Conservation (phyloP, 768 basidiomycete genomes). For the Pisolithus tinctorius region DNA sequence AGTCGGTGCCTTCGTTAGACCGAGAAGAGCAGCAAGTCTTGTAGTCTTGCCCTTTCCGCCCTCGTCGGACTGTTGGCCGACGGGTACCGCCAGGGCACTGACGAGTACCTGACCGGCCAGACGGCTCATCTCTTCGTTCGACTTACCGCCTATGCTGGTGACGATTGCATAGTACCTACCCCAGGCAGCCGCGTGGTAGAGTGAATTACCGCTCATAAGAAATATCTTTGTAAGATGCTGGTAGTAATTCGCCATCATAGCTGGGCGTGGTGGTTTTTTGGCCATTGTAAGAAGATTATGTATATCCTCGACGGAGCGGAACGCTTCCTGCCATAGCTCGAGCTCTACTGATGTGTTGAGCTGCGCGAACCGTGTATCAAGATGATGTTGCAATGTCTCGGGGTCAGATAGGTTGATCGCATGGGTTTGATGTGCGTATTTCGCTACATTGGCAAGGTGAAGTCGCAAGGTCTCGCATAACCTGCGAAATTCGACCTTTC, state of each 20-base stretch:
- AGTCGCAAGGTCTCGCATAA: constrained; percentile 94
- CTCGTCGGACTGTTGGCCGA: constrained; percentile 51
- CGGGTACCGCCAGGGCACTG: constrained; percentile 88
- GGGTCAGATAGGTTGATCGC: constrained; percentile 94
- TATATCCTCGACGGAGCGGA: constrained; percentile 96
- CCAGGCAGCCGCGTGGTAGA: constrained; percentile 98
- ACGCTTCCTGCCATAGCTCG: constrained; percentile 98
- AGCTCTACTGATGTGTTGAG: constrained; percentile 95
- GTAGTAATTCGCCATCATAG: constrained; percentile 99
- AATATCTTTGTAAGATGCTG: constrained; percentile 97
- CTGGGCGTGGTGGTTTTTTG: constrained; percentile 85
- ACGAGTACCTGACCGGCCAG: constrained; percentile 90
- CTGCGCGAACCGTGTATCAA: constrained; percentile 96
- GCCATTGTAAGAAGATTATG: constrained; percentile 92
- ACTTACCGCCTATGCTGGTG: constrained; percentile 64
- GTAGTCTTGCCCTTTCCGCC: constrained; percentile 59
- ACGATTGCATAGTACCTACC: constrained; percentile 73
- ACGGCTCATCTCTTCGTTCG: constrained; percentile 70
- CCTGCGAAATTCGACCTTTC: constrained; percentile 95
- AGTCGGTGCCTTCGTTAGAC: constrained; percentile 77
- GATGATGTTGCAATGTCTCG: constrained; percentile 90
- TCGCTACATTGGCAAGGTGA: constrained; percentile 90
- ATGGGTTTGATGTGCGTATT: constrained; percentile 90
- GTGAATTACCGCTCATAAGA: constrained; percentile 87
- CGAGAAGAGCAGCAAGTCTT: constrained; percentile 81